Evolutionary conservation across 2,329 filamentous ascomycete genomes (phyloP).

Genomic region (Fusarium oligoseptatum): DNA sequence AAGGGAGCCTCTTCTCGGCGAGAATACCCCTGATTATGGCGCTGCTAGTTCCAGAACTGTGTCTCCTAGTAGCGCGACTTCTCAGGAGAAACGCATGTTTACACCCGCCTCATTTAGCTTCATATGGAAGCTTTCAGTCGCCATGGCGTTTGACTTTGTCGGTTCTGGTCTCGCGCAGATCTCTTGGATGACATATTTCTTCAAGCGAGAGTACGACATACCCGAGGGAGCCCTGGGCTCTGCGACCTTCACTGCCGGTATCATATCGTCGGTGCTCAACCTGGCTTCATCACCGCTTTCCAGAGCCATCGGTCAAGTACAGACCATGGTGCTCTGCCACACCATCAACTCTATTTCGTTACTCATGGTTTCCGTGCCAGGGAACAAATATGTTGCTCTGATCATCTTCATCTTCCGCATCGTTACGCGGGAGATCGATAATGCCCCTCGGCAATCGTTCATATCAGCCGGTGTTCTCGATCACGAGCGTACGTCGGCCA

Average conservation of each 20-base stretch:
- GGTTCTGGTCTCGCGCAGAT: conserved; percentile 40
- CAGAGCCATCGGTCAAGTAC: conserved; percentile 35
- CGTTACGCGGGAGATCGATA: conserved; percentile 38
- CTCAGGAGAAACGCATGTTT: conserved; percentile 22
- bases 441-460: conserved; percentile 38
- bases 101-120: conserved; percentile 33
- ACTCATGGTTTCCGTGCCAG: conserved; percentile 35
- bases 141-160: conserved; percentile 38
- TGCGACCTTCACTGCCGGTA: conserved; percentile 39
- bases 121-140: conserved; percentile 40
- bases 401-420: conserved; percentile 41
- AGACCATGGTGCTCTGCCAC: conserved; percentile 42
- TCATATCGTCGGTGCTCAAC: conserved; percentile 40
- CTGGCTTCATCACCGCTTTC: conserved; percentile 36
- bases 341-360: conserved; percentile 39
- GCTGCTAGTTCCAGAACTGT: neutral
- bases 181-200: conserved; percentile 45
- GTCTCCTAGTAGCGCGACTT: neutral
- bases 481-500: conserved; percentile 37
- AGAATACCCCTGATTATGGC: conserved; percentile 13
- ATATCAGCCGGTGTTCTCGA: conserved; percentile 40
- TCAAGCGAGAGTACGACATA: conserved; percentile 41
- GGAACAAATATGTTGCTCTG: conserved; percentile 36
- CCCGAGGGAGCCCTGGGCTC: conserved; percentile 35
- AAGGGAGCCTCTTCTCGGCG: conserved; percentile 21